Percentiles rank a stretch among this genome's conserved stretches.
These are phyloP conservation scores for Cladosporium sphaerospermum DNA, from an alignment of 2,329 filamentous ascomycete genomes.

Conservation along the genomic window DNA sequence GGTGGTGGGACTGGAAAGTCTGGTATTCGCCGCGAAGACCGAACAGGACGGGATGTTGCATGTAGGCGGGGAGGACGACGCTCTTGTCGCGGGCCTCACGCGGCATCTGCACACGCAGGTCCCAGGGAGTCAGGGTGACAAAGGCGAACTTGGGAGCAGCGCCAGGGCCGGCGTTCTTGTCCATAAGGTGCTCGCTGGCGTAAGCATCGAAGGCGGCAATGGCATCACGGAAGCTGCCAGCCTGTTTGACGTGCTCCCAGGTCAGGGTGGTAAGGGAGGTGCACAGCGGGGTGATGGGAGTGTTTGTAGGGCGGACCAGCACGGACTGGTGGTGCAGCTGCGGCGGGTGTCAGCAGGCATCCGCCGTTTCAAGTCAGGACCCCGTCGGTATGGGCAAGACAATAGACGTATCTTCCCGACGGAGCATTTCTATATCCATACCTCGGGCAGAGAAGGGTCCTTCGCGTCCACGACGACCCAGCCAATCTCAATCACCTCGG, in stretches of 20 bases:
- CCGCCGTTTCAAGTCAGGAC: not conserved
- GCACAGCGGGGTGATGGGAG: conserved; percentile 95
- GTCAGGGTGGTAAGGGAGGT: conserved; percentile 96
- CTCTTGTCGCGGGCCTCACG: conserved; percentile 97
- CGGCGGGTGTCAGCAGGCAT: conserved; percentile 12
- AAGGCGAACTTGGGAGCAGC: conserved; percentile 74
- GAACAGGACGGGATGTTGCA: conserved; percentile 96
- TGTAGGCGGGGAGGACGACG: conserved; percentile 89
- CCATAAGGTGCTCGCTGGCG: conserved; percentile 81
- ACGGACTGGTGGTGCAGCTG: conserved; percentile 93
- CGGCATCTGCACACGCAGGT: conserved; percentile 92
- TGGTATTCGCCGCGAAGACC: conserved; percentile 97
- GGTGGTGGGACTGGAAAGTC: conserved; percentile 96
- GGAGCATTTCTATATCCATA: conserved; percentile 15
- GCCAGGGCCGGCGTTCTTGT: conserved; percentile 61
- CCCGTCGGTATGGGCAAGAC: not conserved
- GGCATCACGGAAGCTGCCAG: conserved; percentile 93
- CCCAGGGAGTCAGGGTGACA: conserved; percentile 97
- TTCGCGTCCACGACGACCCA: conserved; percentile 65
- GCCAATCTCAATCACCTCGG: conserved; percentile 97
- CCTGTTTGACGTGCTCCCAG: conserved; percentile 97
- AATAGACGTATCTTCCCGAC: not conserved
- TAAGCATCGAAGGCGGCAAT: conserved; percentile 93
- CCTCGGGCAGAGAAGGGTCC: conserved; percentile 29
- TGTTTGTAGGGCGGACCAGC: conserved; percentile 97